Evolutionary conservation across 1,139 yeast species (phyloP).

Genomic region (Magnusiomyces fungicola): DNA sequence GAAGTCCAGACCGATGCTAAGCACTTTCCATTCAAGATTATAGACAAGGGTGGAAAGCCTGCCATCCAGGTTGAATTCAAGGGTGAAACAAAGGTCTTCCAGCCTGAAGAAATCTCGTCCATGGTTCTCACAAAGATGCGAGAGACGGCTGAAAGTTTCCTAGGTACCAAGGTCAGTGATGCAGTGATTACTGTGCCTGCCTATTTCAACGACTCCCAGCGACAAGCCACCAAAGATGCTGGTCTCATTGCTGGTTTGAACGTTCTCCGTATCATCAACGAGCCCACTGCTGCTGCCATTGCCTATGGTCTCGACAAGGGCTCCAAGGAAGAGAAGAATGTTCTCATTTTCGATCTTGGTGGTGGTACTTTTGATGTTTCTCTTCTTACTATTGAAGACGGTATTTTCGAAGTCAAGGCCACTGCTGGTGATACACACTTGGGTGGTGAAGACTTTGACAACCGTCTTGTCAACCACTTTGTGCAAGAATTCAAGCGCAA

Average conservation of each 20-base stretch:
- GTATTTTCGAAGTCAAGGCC: constrained; percentile 98
- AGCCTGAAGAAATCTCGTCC: constrained; percentile 94
- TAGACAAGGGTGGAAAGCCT: constrained; percentile 82
- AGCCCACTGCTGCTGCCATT: constrained; percentile 96
- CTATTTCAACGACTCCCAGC: constrained; percentile 91
- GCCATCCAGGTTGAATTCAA: constrained; percentile 85
- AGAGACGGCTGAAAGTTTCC: constrained; percentile 90
- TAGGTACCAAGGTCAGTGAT: constrained; percentile 77
- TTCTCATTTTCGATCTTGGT: constrained; percentile 92
- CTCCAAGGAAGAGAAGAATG: constrained; percentile 78
- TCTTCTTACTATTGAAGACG: constrained; percentile 92
- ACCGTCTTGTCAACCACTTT: constrained; percentile 92
- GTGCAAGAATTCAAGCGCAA: constrained; percentile 94
- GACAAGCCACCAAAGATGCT: constrained; percentile 96
- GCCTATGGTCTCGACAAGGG: constrained; percentile 96
- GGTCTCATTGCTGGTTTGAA: constrained; percentile 94
- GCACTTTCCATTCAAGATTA: constrained; percentile 94
- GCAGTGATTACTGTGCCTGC: constrained; percentile 95
- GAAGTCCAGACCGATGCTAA: constrained; percentile 89
- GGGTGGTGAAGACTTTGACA: constrained; percentile 99
- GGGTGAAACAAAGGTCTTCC: constrained; percentile 87
- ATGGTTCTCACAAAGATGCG: constrained; percentile 94
- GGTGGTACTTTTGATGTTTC: constrained; percentile 99
- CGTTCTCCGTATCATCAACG: constrained; percentile 90
- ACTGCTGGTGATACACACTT: constrained; percentile 99